Base-by-base conservation (phyloP, 2,329 filamentous ascomycete species). In the Cladosporium sp. region DNA sequence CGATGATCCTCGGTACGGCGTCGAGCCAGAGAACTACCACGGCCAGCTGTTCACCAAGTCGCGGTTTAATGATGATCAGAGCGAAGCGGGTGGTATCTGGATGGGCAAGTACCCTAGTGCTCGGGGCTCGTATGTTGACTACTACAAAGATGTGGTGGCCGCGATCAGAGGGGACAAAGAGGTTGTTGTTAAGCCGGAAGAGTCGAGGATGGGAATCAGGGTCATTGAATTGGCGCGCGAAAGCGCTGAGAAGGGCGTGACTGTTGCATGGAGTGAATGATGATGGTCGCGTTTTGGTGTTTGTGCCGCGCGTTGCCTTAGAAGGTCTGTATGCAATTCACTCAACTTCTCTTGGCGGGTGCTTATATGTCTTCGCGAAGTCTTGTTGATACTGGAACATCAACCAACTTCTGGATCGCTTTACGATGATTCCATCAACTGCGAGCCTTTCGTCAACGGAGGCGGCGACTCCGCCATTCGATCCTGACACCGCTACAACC, bases 171-270 rank as follows among this genome's bases (percentile, higher is more conserved):
- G 72, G 0, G 64, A 68, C 49, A 66, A 54, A 1, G 68, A 73
- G 54, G 38, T 74, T 3, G 61, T 61, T n/a, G 72, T 75, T 0
- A 69, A 72, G 50, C 65, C 72, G 0, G 65, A 67, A 14, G 63
- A 72, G 49, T 66, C 67, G 1, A 67, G 71, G 18, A 69, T 74
- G 55, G 71, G 65, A 0, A 54, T 76, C 9, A 61, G 70, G 42
- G 56, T 73, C 11, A 71, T 74, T 53, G 66, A 76, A 62, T 56
- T 76, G 13, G 73, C 73, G 1, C 65, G 70, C 40, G 68, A 74
- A 60, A 70, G 68, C 11, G 63, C 68, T 28, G 56, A 67, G 33
- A 68, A 62, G 32, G 67, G 68, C 0, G 45, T 43, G 0, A 69
- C 69, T 1, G 46, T 73, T 5, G 32, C 49, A 18, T 61, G 58